Evolutionary conservation across 495 filamentous ascomycete genomes (phyloP), one percentile per base, ranked within the genome.

Genomic region (Penicillium antarcticum): DNA sequence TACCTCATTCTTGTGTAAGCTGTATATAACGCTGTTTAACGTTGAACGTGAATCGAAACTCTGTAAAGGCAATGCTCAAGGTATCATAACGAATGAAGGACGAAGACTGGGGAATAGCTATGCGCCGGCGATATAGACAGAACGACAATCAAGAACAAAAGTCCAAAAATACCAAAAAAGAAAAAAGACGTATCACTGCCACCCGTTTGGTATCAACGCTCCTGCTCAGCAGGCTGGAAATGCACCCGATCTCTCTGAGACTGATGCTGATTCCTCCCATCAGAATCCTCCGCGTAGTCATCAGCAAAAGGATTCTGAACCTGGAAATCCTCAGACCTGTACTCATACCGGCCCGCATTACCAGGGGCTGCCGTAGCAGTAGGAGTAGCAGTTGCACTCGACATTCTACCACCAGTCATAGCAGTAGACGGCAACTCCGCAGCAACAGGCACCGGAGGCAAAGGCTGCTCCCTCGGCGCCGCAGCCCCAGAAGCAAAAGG

Each of bases 251-350:
- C 43, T 38, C 16, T 29, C 34, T 38, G 42, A 12, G 23, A 5
- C 36, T 26, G 45, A 31, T 23, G 45, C 35, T 29, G 52, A 34
- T 42, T 38, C 32, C 58, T 51, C 31, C 58, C 58, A 26, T 56
- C 48, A 31, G 45, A 49, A 5, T 61, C 45, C 38, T 58, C 48
- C 24, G 62, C 56, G 16, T 57, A 62, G 32, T 59, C 62, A 54
- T 77, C 74, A 4, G 72, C 74, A 36, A 75, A 77, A 5, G 74
- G 74, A 39, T 77, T 74, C 55, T 72, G 71, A 38, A 75, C 72
- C 41, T 71, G 65, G 51, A 70, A 74, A 45, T 74, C 72, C 43
- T 68, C 67, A 13, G 74, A 57, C n/a, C 68, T 68, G 45, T 75
- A 75, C 41, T 77, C 68, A 39, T 69, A 67, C 26, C 60, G 62